Evolutionary conservation across 768 basidiomycete species (phyloP), one percentile per base, ranked within the genome.

Genomic region (Leccinum disarticulatum): DNA sequence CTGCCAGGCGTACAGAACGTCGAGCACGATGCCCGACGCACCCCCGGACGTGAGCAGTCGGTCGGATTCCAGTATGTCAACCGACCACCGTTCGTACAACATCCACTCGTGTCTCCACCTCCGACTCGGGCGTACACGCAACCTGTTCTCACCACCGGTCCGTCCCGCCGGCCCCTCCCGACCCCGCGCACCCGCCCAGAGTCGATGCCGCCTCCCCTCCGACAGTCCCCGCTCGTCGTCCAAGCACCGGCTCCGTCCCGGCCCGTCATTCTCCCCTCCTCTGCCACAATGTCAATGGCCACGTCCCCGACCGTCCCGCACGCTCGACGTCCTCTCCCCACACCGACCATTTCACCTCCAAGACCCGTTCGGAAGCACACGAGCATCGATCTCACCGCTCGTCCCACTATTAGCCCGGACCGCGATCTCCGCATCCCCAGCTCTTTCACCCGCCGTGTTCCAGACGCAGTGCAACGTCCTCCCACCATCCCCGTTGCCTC

Each of bases 241-340:
- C 72, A 73, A 19, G 66, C 72, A 3, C 72, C 72, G 43, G 71
- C 72, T 1, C 72, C 72, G 4, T 73, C 70, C 27, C 64, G 73
- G 14, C 72, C 72, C 43, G 69, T 60, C 55, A 70, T 74, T 14
- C 68, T 74, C 28, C 49, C 70, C 0, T 58, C 62, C 28, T 52
- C 67, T 27, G 64, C 67, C n/a, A 60, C 71, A 22, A 53, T 70
- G n/a, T 46, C 43, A 46, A n/a, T 46, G 33, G 27, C 59, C 0
- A 11, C 57, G 0, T 65, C 67, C 8, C 65, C 65, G 19, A 66
- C 62, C 3, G 33, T 31, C 10, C 60, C 61, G 6, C 66, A 61
- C 22, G 55, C 59, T 30, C 69, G 64, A 51, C 70, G 60, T 1
- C 70, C 68, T 1, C 64, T 69, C n/a, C 69, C 68, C 0, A 70